Conservation (phyloP, 768 basidiomycete species). For the Hydnomerulius pinastri region DNA sequence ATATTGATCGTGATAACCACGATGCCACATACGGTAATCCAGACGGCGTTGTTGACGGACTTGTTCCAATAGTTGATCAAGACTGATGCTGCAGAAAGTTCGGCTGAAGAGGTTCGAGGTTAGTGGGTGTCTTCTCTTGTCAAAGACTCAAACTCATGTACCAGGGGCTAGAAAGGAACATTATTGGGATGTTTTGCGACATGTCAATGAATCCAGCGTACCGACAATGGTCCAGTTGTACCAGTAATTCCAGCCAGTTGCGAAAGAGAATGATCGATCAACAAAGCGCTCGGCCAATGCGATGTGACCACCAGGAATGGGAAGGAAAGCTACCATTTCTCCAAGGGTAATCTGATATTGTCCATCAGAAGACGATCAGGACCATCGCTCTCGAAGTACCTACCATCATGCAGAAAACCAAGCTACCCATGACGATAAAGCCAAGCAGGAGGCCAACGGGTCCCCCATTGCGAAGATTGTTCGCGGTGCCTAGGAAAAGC, state of each 20-base stretch:
- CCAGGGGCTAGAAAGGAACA: no score
- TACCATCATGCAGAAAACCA: constrained; percentile 37
- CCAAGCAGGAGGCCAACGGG: constrained; percentile 45
- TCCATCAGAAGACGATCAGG: background rate
- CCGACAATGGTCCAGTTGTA: constrained; percentile 41
- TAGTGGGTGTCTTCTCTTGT: no score
- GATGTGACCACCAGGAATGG: constrained; percentile 44
- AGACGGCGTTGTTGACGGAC: constrained; percentile 43
- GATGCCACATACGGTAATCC: constrained; percentile 50
- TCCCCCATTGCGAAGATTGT: constrained; percentile 36
- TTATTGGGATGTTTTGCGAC: no score
- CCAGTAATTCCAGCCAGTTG: constrained; percentile 41
- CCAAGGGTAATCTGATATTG: constrained; percentile 28
- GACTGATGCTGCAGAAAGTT: constrained; percentile 48
- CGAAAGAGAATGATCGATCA: constrained; percentile 42
- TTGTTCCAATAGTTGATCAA: constrained; percentile 47
- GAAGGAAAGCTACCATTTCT: constrained; percentile 47
- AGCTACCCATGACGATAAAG: constrained; percentile 35
- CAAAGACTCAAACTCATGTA: no score
- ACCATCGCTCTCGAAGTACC: background rate
- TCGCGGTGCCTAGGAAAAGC: constrained; percentile 29
- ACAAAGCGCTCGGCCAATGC: constrained; percentile 48
- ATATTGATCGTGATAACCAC: constrained; percentile 47
- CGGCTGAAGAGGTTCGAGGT: no score
- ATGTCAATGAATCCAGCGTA: no score